phyloP scores from a whole-genome alignment of 306 rosid genomes.

The Ammopiptanthus mongolicus region DNA sequence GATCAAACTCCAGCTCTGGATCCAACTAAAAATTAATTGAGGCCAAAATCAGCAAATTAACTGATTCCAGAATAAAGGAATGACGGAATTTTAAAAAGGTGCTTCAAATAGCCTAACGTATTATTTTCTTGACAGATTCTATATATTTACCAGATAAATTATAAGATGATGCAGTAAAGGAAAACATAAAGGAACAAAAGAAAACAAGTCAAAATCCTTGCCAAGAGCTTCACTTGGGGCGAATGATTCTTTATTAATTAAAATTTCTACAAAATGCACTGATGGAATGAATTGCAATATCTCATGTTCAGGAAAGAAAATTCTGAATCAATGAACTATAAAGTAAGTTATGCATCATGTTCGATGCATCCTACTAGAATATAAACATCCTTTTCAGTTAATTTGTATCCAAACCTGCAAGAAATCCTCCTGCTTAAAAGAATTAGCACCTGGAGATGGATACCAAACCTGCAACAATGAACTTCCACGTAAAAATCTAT shows the following conservation, averaged over 20 bases:
- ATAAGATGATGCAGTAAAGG: constrained; percentile 7
- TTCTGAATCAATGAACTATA: constrained; percentile 8
- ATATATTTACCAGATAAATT: constrained; percentile 13
- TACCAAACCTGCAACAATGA: constrained; percentile 94
- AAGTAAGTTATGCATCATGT: background rate
- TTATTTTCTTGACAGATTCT: background rate
- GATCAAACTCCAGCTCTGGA: constrained; percentile 98
- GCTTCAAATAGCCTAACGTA: constrained; percentile 3
- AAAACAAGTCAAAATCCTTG: background rate
- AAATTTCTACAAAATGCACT: background rate
- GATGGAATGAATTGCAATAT: constrained; percentile 7
- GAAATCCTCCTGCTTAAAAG: constrained; percentile 97
- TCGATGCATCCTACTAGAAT: constrained; percentile 9
- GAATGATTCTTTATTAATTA: too few relatives aligned
- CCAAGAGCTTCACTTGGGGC: background rate
- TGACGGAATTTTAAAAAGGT: constrained; percentile 10
- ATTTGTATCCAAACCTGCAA: constrained; percentile 66
- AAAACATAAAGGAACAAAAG: background rate
- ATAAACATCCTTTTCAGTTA: constrained; percentile 8
- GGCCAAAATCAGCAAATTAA: constrained; percentile 19
- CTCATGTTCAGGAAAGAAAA: background rate
- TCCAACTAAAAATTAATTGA: constrained; percentile 65
- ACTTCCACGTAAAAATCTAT: constrained; percentile 54
- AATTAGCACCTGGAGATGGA: constrained; percentile 84
- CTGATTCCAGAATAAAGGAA: constrained; percentile 15